A percentile compares a stretch with the other conserved stretches of the same genome.
Evolutionary conservation across 495 filamentous ascomycete genomes (phyloP).

Genomic region (Talaromyces proteolyticus): DNA sequence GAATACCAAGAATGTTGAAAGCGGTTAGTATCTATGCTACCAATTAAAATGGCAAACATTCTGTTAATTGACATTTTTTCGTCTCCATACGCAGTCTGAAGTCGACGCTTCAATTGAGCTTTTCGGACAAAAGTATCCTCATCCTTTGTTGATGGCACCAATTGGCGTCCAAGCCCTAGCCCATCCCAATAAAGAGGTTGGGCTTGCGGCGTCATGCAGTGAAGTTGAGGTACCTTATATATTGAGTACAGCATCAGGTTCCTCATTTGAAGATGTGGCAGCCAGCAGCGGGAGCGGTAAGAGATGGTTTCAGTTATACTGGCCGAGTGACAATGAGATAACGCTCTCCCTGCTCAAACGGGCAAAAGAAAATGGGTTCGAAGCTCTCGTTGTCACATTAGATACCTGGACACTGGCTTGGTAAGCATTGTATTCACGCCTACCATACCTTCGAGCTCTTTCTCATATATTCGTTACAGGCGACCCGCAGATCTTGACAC

Average conservation of each 20-base stretch:
- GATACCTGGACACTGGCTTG: slow-evolving; percentile 39
- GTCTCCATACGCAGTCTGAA: slow-evolving; percentile 31
- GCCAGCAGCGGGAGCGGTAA: slow-evolving; percentile 33
- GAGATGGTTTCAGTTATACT: slow-evolving; percentile 66
- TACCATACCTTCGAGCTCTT: not conserved
- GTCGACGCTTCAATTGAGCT: slow-evolving; percentile 45
- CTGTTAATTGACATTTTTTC: not conserved
- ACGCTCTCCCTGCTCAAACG: slow-evolving; percentile 56
- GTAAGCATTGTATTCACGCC: not conserved
- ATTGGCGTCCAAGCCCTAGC: slow-evolving; percentile 55
- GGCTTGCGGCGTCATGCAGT: slow-evolving; percentile 45
- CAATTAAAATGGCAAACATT: not conserved
- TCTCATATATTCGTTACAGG: slow-evolving; percentile 27
- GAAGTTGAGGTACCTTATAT: slow-evolving; percentile 50
- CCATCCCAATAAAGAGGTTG: slow-evolving; percentile 48
- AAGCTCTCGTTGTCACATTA: slow-evolving; percentile 38
- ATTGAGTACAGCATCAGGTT: slow-evolving; percentile 48
- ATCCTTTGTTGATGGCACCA: slow-evolving; percentile 52
- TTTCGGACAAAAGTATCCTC: slow-evolving; percentile 48
- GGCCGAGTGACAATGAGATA: slow-evolving; percentile 53
- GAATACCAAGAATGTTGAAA: slow-evolving; percentile 38
- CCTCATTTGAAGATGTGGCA: slow-evolving; percentile 45
- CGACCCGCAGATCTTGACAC: slow-evolving; percentile 60
- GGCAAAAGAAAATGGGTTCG: slow-evolving; percentile 46
- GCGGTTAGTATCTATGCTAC: slow-evolving; percentile 15